Evolutionary conservation across 2,329 filamentous ascomycete species (phyloP), one percentile per base, ranked within the genome.

Genomic region (Sarocladiaceae sp.): DNA sequence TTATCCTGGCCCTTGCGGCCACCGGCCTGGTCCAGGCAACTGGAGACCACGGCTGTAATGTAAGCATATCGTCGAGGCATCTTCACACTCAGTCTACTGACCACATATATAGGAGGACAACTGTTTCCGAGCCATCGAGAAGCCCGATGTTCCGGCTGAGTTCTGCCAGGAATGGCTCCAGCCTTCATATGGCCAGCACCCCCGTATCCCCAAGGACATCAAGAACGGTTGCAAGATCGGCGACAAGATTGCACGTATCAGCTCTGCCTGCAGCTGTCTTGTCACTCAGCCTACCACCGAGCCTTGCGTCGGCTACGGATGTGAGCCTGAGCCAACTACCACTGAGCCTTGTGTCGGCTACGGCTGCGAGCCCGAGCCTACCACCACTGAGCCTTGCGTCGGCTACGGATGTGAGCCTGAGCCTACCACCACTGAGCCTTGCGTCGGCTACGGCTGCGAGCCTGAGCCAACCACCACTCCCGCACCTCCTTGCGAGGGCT

Each of bases 1-100:
- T 51, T 17, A 42, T 53, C 36, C 29, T 55, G 2, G 50, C 35
- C 35, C 37, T 52, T 35, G 15, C 39, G 37, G 53, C 53, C 23
- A 39, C 48, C 31, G 51, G 51, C 17, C 39, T 53, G 12, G 51
- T 51, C 47, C 37, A 49, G 20, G 54, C 48, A n/a, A 48, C 37
- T 12, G 26, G 17, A 7, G 37, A 40, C 12, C 37, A 40, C 17
- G 40, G 23, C 12, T 44, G 40, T n/a, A 6, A 15, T 44, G 40
- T 44, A 44, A 44, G 40, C n/a, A n/a, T 44, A n/a, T 7, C 37
- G 15, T 20, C 37, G 7, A 22, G 11, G 8, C 20, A 22, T 8
- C 20, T 8, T 40, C 4, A 8, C 23, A 17, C 23, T 4, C 40
- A 29, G 4, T 12, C 4, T 46, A 10, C 44, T 48, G 33, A 48